These are phyloP conservation scores for Cynanchum wilfordii DNA, from an alignment of 257 asterid genomes.

Conservation along the genomic window DNA sequence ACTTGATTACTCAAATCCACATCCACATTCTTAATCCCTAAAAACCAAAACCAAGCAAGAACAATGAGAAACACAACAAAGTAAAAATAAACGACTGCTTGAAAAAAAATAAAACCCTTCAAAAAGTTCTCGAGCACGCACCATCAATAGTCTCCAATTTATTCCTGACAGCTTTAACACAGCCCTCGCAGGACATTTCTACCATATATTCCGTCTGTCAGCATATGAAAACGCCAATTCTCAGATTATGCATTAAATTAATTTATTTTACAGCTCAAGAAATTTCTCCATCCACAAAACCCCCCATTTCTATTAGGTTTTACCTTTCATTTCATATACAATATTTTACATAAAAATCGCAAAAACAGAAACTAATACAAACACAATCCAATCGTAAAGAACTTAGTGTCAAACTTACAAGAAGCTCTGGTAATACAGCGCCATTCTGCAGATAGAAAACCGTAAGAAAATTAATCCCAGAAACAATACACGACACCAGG, in stretches of 20 bases:
- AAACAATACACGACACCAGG: neutral
- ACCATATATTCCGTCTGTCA: constrained; percentile 92
- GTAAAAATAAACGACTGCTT: neutral
- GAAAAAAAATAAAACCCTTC: neutral
- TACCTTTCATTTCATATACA: neutral
- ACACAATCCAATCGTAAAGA: neutral
- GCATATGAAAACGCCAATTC: constrained; percentile 10
- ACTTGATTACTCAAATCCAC: constrained; percentile 85
- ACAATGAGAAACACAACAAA: neutral
- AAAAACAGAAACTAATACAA: neutral
- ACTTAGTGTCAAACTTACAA: constrained; percentile 45
- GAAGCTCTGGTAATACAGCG: constrained; percentile 69
- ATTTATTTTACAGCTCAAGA: neutral
- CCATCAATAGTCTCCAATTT: constrained; percentile 76
- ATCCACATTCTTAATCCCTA: constrained; percentile 81
- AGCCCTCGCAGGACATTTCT: constrained; percentile 88
- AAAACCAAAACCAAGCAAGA: constrained; percentile 10
- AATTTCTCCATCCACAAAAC: neutral
- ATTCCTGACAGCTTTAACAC: constrained; percentile 73
- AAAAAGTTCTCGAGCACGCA: constrained; percentile 27
- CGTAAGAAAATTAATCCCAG: constrained; percentile 7
- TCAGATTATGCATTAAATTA: neutral
- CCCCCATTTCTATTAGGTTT: neutral
- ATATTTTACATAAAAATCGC: neutral
- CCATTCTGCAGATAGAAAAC: constrained; percentile 52